Base-by-base conservation (phyloP, 2,329 filamentous ascomycete species). In the Aspergillus sp. region DNA sequence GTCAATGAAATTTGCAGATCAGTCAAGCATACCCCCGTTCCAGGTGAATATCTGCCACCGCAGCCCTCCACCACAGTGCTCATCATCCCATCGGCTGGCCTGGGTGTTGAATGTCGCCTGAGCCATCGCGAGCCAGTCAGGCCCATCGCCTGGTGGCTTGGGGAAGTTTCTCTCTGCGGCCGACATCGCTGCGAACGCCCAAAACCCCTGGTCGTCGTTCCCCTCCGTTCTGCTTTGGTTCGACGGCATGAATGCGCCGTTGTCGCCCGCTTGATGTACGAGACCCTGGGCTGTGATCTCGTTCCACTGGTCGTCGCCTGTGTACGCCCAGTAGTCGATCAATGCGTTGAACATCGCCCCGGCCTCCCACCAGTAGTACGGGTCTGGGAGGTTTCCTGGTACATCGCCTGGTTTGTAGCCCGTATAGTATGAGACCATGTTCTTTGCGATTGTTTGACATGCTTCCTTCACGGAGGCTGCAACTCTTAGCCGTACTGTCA, bases 91-190 rank as follows among this genome's bases (percentile, higher is more conserved):
- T 21, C 90, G 84, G 19, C 75, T 74, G 2, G 84, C 85, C 68
- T 91, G 91, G 51, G 88, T 86, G 76, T 93, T 91, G 74, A 93
- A 96, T 2, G 91, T 88, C 11, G 88, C 89, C 72, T 92, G 89
- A 0, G 84, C 87, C 53, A 95, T 81, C 6, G 87, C 86, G n/a
- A 95, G 81, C 90, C 90, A 96, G 60, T 89, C 86, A 0, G 89
- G 86, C 53, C 86, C 70, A 57, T 82, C 83, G 0, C 78, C 63
- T 0, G 84, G 81, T 0, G 71, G 72, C 44, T 72, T 68, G 1
- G 73, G 73, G 24, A 74, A 75, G 43, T 72, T 74, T 1, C 68
- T 58, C 52, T 86, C 83, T 11, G 82, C 82, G 2, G 83, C 83
- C 1, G 80, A 77, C 76, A 86, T 82, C 41, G 80, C 82, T 24